Evolutionary conservation across 164 flowering plant genomes (phyloP).

Genomic region (Tinospora cordifolia): DNA sequence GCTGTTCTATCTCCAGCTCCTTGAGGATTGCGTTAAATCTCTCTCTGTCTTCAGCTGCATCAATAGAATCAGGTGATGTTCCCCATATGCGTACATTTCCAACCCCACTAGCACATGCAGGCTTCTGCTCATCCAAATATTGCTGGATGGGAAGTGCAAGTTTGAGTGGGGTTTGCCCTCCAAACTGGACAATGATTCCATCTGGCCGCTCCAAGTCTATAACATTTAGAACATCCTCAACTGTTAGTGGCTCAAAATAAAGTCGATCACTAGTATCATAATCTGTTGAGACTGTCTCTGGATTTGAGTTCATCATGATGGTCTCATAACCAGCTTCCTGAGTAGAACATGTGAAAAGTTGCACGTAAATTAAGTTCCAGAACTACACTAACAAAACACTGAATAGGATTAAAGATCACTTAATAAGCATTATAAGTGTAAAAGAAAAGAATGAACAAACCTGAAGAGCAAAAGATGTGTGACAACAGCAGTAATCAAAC

Average conservation of each 20-base stretch:
- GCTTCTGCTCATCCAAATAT: conserved; percentile 18
- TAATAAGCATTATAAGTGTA: no score
- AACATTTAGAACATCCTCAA: conserved; percentile 77
- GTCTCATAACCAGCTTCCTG: conserved; percentile 88
- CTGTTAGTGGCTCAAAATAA: conserved; percentile 93
- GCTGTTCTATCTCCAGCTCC: conserved; percentile 15
- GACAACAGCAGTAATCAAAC: conserved; percentile 98
- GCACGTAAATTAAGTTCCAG: neutral
- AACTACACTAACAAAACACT: neutral
- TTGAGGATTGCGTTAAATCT: conserved; percentile 14
- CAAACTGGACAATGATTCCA: conserved; percentile 29
- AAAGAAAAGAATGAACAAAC: conserved; percentile 28
- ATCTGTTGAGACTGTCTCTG: conserved; percentile 96
- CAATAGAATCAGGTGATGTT: conserved; percentile 17
- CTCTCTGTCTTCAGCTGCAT: conserved; percentile 18
- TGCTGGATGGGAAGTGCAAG: conserved; percentile 14
- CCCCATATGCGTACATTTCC: conserved; percentile 19
- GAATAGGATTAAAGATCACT: neutral
- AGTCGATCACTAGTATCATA: conserved; percentile 97
- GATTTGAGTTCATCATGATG: conserved; percentile 96
- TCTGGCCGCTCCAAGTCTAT: conserved; percentile 84
- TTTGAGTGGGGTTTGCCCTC: conserved; percentile 22
- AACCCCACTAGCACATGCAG: conserved; percentile 10
- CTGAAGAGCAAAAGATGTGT: conserved; percentile 94
- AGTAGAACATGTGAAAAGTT: conserved; percentile 3